These are phyloP conservation scores for Neocallimastix lanati DNA, from an alignment of 192 early-diverging fungal genomes.

Conservation along the genomic window DNA sequence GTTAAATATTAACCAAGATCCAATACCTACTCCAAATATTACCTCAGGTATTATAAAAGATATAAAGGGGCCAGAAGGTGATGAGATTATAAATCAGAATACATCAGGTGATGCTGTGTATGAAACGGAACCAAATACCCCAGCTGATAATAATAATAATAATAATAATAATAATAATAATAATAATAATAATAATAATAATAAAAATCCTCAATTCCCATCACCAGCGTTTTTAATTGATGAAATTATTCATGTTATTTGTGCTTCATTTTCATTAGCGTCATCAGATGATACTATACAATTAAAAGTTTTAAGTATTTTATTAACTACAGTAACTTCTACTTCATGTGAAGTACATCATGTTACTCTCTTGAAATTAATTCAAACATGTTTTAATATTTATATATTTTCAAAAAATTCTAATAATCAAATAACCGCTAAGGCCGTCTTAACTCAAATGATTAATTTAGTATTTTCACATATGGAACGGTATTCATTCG, in stretches of 20 bases:
- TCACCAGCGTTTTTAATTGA: constrained; percentile 21
- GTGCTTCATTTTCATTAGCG: constrained; percentile 15
- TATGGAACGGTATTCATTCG: constrained; percentile 28
- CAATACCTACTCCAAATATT: neutral
- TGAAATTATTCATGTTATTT: constrained; percentile 30
- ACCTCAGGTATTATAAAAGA: constrained; percentile 4
- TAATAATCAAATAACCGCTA: constrained; percentile 26
- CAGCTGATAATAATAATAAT: no score
- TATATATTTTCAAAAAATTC: constrained; percentile 6
- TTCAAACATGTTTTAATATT: neutral
- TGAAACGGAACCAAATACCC: neutral
- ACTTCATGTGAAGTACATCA: constrained; percentile 25
- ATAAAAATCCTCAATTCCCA: neutral
- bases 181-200: neutral
- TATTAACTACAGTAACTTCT: constrained; percentile 30
- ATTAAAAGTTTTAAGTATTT: constrained; percentile 33
- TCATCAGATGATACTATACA: constrained; percentile 23
- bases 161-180: no score
- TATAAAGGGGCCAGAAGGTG: constrained; percentile 1
- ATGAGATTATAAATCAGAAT: neutral
- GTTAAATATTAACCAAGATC: neutral
- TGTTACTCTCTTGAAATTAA: constrained; percentile 20
- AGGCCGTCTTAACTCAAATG: constrained; percentile 35
- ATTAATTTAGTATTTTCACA: constrained; percentile 31
- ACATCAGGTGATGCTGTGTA: neutral